Evolutionary conservation across 2,329 filamentous ascomycete species (phyloP).

Genomic region (Biscogniauxia mediterranea): DNA sequence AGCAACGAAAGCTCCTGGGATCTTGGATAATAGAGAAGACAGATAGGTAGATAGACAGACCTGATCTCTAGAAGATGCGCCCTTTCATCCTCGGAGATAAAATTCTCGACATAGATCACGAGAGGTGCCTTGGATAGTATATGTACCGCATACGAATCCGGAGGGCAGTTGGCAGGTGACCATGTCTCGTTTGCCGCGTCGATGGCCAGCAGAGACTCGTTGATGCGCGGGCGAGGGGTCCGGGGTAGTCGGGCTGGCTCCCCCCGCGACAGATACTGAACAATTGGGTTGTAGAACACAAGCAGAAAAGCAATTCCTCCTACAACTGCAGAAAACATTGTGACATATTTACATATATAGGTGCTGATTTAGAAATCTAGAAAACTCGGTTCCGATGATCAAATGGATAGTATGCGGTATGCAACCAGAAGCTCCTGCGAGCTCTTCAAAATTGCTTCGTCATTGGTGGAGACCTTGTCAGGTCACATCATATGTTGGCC

Average conservation of each 20-base stretch:
- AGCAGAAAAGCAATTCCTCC: slow-evolving; percentile 42
- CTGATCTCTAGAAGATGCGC: slow-evolving; percentile 50
- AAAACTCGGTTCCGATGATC: background rate
- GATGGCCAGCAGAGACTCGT: slow-evolving; percentile 51
- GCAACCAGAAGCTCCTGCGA: background rate
- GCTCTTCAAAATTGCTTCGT: background rate
- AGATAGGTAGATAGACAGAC: slow-evolving; percentile 32
- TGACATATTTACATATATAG: background rate
- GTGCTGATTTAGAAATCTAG: background rate
- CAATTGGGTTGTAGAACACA: slow-evolving; percentile 45
- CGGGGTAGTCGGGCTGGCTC: slow-evolving; percentile 31
- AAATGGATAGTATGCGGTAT: background rate
- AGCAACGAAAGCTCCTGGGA: too few species aligned
- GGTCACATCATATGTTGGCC: background rate
- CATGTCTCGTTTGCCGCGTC: slow-evolving; percentile 39
- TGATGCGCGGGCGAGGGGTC: slow-evolving; percentile 45
- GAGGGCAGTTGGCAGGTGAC: slow-evolving; percentile 30
- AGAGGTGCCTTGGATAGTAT: slow-evolving; percentile 50
- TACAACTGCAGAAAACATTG: slow-evolving; percentile 47
- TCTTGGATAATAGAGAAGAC: too few species aligned
- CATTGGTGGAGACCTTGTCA: background rate
- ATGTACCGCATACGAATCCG: slow-evolving; percentile 45
- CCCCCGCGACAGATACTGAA: slow-evolving; percentile 34
- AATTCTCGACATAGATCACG: slow-evolving; percentile 53
- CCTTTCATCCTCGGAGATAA: slow-evolving; percentile 45